These are phyloP conservation scores for Trichosanthes truncata DNA, from an alignment of 306 rosid genomes.

Conservation along the genomic window DNA sequence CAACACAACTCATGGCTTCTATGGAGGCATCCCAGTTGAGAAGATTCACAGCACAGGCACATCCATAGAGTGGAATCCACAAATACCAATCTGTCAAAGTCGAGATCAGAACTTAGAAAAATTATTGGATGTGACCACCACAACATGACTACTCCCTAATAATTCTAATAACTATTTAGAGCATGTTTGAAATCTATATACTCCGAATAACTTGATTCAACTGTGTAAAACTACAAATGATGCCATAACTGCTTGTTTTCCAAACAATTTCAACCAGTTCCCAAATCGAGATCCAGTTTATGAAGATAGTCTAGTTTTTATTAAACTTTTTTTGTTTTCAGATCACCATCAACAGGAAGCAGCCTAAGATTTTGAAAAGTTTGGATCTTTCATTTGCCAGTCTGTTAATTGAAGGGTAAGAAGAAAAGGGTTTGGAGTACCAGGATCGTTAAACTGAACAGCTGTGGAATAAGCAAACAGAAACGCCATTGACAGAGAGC, in stretches of 20 bases:
- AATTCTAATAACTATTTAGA: not conserved
- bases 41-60: constrained; percentile 44
- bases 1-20: constrained; percentile 19
- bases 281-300: not conserved
- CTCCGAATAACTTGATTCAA: no score
- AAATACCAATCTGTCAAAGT: constrained; percentile 53
- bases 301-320: not conserved
- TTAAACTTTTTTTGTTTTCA: not conserved
- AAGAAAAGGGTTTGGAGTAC: constrained; percentile 17
- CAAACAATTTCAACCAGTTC: not conserved
- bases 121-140: not conserved
- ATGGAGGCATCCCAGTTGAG: constrained; percentile 25
- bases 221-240: no score
- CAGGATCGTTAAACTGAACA: constrained; percentile 50
- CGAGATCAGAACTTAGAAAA: not conserved
- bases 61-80: constrained; percentile 52
- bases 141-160: not conserved
- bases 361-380: not conserved
- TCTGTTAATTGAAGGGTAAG: not conserved
- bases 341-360: not conserved
- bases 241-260: no score
- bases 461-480: constrained; percentile 67
- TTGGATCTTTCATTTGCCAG: not conserved
- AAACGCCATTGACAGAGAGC: constrained; percentile 42
- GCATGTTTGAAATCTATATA: not conserved